These are phyloP conservation scores for Alloteropsis angusta DNA, from an alignment of 202 grass and related monocot genomes.

Conservation along the genomic window DNA sequence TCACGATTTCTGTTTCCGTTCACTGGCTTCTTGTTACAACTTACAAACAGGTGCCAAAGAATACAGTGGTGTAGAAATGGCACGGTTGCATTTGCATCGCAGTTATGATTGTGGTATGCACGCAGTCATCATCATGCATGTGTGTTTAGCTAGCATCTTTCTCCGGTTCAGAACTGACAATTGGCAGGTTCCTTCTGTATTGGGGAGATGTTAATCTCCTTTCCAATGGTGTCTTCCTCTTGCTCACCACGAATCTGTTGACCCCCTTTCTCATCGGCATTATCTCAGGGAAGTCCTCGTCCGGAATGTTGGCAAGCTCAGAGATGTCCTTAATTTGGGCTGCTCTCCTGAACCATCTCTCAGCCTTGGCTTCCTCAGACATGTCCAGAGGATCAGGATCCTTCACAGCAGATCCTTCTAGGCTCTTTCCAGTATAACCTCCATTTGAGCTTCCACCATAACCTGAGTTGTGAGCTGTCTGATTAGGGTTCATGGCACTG, in stretches of 20 bases:
- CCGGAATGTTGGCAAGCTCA: conserved; percentile 82
- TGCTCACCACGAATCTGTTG: conserved; percentile 94
- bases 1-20: background rate
- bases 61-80: background rate
- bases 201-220: conserved; percentile 70
- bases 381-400: conserved; percentile 87
- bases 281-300: conserved; percentile 93
- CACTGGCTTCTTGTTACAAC: conserved; percentile 14
- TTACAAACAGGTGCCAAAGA: background rate
- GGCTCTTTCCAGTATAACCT: conserved; percentile 43
- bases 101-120: background rate
- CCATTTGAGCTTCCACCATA: conserved; percentile 28
- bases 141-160: conserved; percentile 40
- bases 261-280: conserved; percentile 99
- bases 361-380: conserved; percentile 95
- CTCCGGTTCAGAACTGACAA: conserved; percentile 64
- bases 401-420: conserved; percentile 77
- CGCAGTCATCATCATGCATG: background rate
- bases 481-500: conserved; percentile 20
- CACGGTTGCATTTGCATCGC: background rate
- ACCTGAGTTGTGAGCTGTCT: conserved; percentile 21
- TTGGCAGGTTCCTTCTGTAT: conserved; percentile 80
- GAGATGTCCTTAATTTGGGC: conserved; percentile 95
- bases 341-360: conserved; percentile 92
- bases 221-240: conserved; percentile 90